A percentile compares a stretch with the other conserved stretches of the same genome.
Evolutionary conservation across 192 early-diverging fungal species (phyloP).

Genomic region (Oehlia diaphana): DNA sequence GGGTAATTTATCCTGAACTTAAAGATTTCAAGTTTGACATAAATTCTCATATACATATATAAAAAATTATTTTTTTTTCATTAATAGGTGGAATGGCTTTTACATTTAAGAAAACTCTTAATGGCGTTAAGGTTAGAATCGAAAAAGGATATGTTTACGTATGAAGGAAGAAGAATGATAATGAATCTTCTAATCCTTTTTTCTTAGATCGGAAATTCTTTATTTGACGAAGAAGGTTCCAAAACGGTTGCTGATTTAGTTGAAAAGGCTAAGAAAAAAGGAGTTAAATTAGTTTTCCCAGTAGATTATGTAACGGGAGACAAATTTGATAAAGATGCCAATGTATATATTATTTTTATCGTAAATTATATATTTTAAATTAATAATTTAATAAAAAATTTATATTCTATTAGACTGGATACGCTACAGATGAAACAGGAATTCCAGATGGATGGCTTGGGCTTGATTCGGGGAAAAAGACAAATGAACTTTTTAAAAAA

Average conservation of each 20-base stretch:
- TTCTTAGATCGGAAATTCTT: constrained; percentile 82
- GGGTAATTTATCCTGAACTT: background rate
- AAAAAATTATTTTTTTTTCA: background rate
- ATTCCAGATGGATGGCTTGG: constrained; percentile 92
- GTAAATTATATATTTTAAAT: background rate
- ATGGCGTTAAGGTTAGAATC: constrained; percentile 68
- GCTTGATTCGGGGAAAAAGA: constrained; percentile 85
- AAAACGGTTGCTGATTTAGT: constrained; percentile 80
- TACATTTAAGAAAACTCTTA: constrained; percentile 93
- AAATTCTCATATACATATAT: background rate
- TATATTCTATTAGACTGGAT: constrained; percentile 50
- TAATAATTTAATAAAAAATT: background rate
- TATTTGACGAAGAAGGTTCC: constrained; percentile 88
- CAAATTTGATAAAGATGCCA: constrained; percentile 81
- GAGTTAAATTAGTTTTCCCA: constrained; percentile 88
- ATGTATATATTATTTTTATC: constrained; percentile 30
- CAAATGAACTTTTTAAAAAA: constrained; percentile 68
- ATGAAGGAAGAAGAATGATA: background rate
- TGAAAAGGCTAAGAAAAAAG: constrained; percentile 87
- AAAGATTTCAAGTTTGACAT: background rate
- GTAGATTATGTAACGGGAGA: constrained; percentile 89
- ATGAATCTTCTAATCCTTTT: constrained; percentile 8
- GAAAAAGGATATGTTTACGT: background rate
- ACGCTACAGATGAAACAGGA: constrained; percentile 85
- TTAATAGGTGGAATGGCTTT: constrained; percentile 95